phyloP scores from a whole-genome alignment of 2,329 filamentous ascomycete genomes.

The Volutella citrinella region DNA sequence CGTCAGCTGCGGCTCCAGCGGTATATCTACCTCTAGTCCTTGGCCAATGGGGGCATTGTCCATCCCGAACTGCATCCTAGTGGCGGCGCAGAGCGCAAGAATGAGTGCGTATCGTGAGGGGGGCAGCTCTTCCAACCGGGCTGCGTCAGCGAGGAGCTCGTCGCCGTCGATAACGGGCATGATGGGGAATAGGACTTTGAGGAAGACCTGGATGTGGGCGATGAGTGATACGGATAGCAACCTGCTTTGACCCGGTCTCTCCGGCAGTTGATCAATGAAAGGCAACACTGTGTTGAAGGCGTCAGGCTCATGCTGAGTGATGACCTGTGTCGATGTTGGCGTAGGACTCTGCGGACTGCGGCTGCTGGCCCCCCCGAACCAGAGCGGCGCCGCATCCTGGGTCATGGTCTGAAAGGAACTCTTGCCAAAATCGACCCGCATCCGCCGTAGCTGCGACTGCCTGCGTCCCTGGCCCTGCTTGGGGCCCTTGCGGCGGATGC shows the following conservation, averaged over 20 bases:
- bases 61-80: conserved; percentile 26
- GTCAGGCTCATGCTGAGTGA: conserved; percentile 1
- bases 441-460: conserved; percentile 26
- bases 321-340: no score
- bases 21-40: conserved; percentile 14
- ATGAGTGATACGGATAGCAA: conserved; percentile 20
- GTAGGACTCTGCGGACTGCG: background rate
- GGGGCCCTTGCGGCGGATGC: conserved; percentile 27
- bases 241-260: conserved; percentile 11
- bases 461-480: conserved; percentile 27
- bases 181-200: conserved; percentile 30
- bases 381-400: conserved; percentile 2
- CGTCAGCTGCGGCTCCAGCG: conserved; percentile 18
- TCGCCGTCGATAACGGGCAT: conserved; percentile 29
- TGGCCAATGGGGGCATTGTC: conserved; percentile 14
- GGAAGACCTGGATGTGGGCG: conserved; percentile 27
- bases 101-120: conserved; percentile 28
- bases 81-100: conserved; percentile 26
- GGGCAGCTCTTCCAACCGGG: conserved; percentile 19
- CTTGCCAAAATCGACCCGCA: conserved; percentile 15
- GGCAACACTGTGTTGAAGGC: background rate
- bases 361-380: conserved; percentile 1
- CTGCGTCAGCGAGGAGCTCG: conserved; percentile 24
- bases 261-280: background rate
- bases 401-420: conserved; percentile 21